These are phyloP conservation scores for Pascua guehoae DNA, from an alignment of 1,284 basidiomycete species.

Conservation along the genomic window DNA sequence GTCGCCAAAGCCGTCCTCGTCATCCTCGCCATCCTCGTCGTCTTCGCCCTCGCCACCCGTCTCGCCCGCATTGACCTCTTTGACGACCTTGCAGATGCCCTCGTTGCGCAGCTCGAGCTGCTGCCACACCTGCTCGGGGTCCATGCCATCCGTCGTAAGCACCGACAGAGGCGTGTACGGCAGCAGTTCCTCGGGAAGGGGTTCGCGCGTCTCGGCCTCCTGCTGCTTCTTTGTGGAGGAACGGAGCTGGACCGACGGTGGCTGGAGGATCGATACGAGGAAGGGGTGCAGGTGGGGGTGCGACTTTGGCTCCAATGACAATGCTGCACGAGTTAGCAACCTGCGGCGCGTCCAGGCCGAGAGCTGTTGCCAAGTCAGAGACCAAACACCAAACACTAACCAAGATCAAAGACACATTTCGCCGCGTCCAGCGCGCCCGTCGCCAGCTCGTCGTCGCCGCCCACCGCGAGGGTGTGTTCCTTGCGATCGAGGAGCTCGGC, in stretches of 20 bases:
- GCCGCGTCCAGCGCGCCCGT: constrained; percentile 63
- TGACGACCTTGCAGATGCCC: constrained; percentile 44
- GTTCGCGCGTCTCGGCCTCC: constrained; percentile 13
- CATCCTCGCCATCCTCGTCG: constrained; percentile 33
- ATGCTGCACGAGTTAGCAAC: constrained; percentile 27
- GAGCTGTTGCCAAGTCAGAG: constrained; percentile 50
- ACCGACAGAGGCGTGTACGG: constrained; percentile 69
- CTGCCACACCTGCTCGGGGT: constrained; percentile 85
- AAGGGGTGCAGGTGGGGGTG: constrained; percentile 65
- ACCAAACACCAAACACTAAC: constrained; percentile 54
- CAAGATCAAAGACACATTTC: constrained; percentile 75
- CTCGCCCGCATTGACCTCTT: constrained; percentile 36
- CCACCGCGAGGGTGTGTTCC: constrained; percentile 36
- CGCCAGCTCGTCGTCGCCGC: constrained; percentile 59
- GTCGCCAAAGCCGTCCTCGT: constrained; percentile 3
- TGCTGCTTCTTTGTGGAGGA: constrained; percentile 25
- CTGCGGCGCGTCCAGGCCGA: constrained; percentile 28
- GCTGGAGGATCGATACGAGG: constrained; percentile 59
- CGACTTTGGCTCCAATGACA: constrained; percentile 60
- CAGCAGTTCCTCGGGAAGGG: constrained; percentile 51
- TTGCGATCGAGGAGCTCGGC: constrained; percentile 5
- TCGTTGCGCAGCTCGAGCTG: constrained; percentile 77
- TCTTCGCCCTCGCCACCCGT: constrained; percentile 30
- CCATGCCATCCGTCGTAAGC: constrained; percentile 78
- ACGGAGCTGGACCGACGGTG: constrained; percentile 57